These are phyloP conservation scores for Cyberlindnera veronae DNA, from an alignment of 805 yeast species.

Conservation along the genomic window DNA sequence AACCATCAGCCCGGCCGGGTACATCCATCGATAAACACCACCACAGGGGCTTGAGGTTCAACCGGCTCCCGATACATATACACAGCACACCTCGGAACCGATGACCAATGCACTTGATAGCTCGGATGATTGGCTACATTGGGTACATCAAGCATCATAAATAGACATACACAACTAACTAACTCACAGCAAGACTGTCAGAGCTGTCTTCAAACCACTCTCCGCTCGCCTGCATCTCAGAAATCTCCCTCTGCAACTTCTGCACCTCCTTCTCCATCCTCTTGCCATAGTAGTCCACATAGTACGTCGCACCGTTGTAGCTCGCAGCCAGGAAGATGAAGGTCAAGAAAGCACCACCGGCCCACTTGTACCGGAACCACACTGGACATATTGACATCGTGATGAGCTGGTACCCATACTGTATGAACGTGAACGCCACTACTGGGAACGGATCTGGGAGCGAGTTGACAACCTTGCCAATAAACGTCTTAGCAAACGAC, in stretches of 20 bases:
- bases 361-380: conserved; percentile 69
- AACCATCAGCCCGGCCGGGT: too few relatives aligned
- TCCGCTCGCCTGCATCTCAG: conserved; percentile 44
- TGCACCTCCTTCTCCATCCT: conserved; percentile 82
- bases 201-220: conserved; percentile 17
- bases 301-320: conserved; percentile 93
- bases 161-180: too few relatives aligned
- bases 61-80: too few relatives aligned
- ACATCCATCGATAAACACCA: too few relatives aligned
- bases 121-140: too few relatives aligned
- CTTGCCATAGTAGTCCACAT: conserved; percentile 87
- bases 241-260: conserved; percentile 67
- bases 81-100: too few relatives aligned
- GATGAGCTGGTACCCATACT: conserved; percentile 77
- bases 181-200: conserved; percentile 10
- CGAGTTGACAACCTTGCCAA: conserved; percentile 77
- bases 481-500: conserved; percentile 55
- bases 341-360: conserved; percentile 65
- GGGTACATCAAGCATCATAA: too few relatives aligned
- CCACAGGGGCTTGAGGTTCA: too few relatives aligned
- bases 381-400: conserved; percentile 89
- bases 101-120: too few relatives aligned
- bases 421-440: conserved; percentile 79
- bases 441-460: conserved; percentile 87
- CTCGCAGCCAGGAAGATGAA: conserved; percentile 77